phyloP scores from a whole-genome alignment of 495 filamentous ascomycete genomes.

The Penicillium goetzii region DNA sequence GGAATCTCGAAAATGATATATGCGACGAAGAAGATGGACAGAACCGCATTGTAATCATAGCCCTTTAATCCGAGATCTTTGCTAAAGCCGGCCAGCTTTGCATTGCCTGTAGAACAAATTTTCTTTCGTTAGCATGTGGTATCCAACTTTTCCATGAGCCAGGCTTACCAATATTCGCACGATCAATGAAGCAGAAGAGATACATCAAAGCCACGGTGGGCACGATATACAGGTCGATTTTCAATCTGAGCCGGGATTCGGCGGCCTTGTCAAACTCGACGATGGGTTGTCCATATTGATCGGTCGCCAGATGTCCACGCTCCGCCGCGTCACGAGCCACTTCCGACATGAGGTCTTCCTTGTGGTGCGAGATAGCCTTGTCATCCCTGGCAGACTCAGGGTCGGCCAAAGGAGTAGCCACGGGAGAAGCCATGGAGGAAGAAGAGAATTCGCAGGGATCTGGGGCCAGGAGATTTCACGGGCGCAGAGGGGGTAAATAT shows the following conservation, averaged over 20 bases:
- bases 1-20: conserved; percentile 83
- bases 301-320: conserved; percentile 61
- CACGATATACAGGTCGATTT: conserved; percentile 53
- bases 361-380: conserved; percentile 28
- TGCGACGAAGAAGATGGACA: conserved; percentile 71
- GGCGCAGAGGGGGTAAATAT: not conserved
- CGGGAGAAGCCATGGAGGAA: not conserved
- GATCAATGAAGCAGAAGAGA: conserved; percentile 59
- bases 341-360: conserved; percentile 28
- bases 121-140: conserved; percentile 17
- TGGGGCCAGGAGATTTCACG: not conserved
- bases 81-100: conserved; percentile 44
- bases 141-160: not conserved
- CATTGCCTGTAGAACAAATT: conserved; percentile 31
- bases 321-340: conserved; percentile 55
- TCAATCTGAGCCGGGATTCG: conserved; percentile 55
- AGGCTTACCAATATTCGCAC: conserved; percentile 62
- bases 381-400: conserved; percentile 27
- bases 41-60: conserved; percentile 66
- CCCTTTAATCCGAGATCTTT: conserved; percentile 55
- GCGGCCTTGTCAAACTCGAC: conserved; percentile 61
- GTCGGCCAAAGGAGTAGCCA: conserved; percentile 17
- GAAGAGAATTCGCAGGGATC: not conserved
- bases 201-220: conserved; percentile 54
- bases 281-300: conserved; percentile 61